phyloP scores from a whole-genome alignment of 345 rosid genomes.

The Erucastrum elatum region DNA sequence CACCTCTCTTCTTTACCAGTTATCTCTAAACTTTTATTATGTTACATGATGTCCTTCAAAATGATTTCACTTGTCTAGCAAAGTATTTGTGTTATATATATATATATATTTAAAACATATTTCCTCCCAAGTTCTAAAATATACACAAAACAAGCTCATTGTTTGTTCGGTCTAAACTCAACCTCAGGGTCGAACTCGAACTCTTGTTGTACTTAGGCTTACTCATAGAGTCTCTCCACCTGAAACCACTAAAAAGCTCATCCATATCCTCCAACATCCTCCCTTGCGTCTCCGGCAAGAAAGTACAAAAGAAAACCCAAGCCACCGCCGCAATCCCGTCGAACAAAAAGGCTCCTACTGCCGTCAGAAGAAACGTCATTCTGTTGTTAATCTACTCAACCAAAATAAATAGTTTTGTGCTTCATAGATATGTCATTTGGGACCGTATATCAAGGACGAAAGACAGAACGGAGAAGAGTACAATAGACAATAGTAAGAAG shows the following conservation, averaged over 20 bases:
- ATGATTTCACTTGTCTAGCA: neutral
- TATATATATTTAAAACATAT: neutral
- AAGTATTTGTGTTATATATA: neutral
- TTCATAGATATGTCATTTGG: too few species aligned
- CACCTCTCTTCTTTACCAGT: constrained; percentile 25
- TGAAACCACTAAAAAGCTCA: constrained; percentile 53
- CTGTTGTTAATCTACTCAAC: too few species aligned
- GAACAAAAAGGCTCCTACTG: constrained; percentile 79
- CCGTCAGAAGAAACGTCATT: constrained; percentile 31
- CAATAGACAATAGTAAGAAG: too few species aligned
- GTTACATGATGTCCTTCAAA: constrained; percentile 16
- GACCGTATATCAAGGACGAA: too few species aligned
- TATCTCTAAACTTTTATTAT: constrained; percentile 5
- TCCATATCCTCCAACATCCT: constrained; percentile 74
- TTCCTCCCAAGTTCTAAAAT: neutral
- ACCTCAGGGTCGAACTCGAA: constrained; percentile 5
- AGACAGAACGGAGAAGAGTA: too few species aligned
- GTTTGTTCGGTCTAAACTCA: constrained; percentile 32
- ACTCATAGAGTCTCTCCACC: constrained; percentile 51
- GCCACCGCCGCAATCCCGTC: constrained; percentile 50
- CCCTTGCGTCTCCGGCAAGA: constrained; percentile 79
- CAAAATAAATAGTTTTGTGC: too few species aligned
- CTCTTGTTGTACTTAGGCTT: constrained; percentile 19
- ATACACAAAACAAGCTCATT: neutral
- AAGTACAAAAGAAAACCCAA: constrained; percentile 55